Evolutionary conservation across 495 filamentous ascomycete genomes (phyloP).

Genomic region (Aspergillus nidulans): DNA sequence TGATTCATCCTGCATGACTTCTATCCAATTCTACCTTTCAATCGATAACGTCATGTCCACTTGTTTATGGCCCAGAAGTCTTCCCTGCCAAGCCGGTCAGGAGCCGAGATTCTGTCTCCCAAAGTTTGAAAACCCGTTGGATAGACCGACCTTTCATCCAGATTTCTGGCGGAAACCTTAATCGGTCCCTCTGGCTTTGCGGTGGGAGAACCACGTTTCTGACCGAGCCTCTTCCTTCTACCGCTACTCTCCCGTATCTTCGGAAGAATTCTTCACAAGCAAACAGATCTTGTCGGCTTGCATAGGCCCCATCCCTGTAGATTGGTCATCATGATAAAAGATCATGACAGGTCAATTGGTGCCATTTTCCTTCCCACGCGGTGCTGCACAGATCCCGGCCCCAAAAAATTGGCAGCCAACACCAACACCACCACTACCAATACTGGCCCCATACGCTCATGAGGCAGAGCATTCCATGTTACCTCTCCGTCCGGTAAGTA

Average conservation of each 20-base stretch:
- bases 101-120: conserved; percentile 9
- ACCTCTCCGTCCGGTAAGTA: too few relatives aligned
- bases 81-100: conserved; percentile 15
- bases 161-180: conserved; percentile 14
- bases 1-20: conserved; percentile 1
- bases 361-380: background rate
- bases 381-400: background rate
- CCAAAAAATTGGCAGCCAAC: background rate
- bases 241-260: background rate
- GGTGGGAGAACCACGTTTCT: conserved; percentile 10
- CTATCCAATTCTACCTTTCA: background rate
- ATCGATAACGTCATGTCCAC: background rate
- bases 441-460: background rate
- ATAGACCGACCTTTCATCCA: conserved; percentile 18
- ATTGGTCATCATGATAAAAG: background rate
- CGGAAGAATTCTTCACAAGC: background rate
- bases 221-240: conserved; percentile 1
- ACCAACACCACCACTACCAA: background rate
- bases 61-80: background rate
- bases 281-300: background rate
- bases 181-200: conserved; percentile 8
- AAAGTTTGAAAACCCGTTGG: background rate
- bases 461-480: background rate
- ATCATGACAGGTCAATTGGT: background rate
- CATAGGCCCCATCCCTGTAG: background rate